These are phyloP conservation scores for Russula vinacea DNA, from an alignment of 768 basidiomycete genomes.

Conservation along the genomic window DNA sequence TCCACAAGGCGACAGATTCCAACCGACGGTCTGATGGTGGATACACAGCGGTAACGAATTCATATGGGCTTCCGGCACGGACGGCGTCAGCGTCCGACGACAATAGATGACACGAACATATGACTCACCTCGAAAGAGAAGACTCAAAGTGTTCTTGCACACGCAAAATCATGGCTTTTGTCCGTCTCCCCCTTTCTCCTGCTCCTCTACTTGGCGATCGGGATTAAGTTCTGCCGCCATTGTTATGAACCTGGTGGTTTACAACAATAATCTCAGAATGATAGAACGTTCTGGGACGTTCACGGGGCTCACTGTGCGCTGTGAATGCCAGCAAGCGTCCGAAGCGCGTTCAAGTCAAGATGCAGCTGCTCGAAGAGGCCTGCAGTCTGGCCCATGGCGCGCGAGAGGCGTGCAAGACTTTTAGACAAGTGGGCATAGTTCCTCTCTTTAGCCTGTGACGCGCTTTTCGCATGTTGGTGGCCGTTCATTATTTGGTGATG, in stretches of 20 bases:
- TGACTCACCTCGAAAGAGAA: constrained; percentile 16
- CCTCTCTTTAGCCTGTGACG: constrained; percentile 75
- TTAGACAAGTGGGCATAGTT: constrained; percentile 75
- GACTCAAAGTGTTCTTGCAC: not conserved
- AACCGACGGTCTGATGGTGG: constrained; percentile 19
- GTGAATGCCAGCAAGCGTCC: constrained; percentile 71
- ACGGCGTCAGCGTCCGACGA: constrained; percentile 22
- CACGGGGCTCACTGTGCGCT: constrained; percentile 66
- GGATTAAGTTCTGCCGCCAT: constrained; percentile 44
- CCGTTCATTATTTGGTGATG: constrained; percentile 21
- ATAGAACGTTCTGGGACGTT: not conserved
- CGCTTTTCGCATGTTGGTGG: constrained; percentile 48
- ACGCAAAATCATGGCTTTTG: not conserved
- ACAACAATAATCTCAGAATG: not conserved
- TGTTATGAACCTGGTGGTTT: constrained; percentile 47
- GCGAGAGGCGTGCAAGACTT: constrained; percentile 63
- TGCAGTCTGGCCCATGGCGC: constrained; percentile 67
- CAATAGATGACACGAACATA: not conserved
- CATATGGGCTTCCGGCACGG: constrained; percentile 15
- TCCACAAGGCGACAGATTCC: constrained; percentile 19
- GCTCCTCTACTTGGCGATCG: constrained; percentile 31
- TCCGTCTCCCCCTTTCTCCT: not conserved
- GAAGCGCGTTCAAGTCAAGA: constrained; percentile 74
- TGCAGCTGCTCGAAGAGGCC: constrained; percentile 75
- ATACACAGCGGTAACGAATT: constrained; percentile 10